phyloP scores from a whole-genome alignment of 805 yeast genomes.

The Teunomyces kruisii region DNA sequence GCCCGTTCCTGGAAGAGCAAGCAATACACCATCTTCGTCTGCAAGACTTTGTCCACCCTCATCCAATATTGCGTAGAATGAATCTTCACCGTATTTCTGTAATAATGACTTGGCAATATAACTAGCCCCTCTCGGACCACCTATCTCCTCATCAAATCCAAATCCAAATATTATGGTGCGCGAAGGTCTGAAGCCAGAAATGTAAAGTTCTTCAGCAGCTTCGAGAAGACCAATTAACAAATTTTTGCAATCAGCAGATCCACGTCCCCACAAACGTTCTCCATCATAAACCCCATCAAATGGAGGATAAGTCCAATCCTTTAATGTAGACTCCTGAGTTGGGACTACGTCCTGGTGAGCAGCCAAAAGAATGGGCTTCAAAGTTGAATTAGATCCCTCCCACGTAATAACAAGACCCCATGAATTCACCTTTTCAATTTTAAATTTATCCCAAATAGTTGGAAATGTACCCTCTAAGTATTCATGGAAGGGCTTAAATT shows the following conservation, averaged over 20 bases:
- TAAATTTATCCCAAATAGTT: slow-evolving; percentile 11
- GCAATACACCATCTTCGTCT: slow-evolving; percentile 14
- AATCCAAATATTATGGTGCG: slow-evolving; percentile 15
- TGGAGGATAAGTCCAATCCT: slow-evolving; percentile 37
- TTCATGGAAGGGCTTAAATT: slow-evolving; percentile 17
- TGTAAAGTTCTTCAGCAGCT: slow-evolving; percentile 13
- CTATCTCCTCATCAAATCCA: slow-evolving; percentile 19
- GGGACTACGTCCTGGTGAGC: slow-evolving; percentile 29
- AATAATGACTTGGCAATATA: slow-evolving; percentile 8
- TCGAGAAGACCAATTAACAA: slow-evolving; percentile 22
- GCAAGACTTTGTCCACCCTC: slow-evolving; percentile 19
- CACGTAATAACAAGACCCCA: slow-evolving; percentile 23
- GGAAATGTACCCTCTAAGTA: slow-evolving; percentile 19
- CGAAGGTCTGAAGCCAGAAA: slow-evolving; percentile 12
- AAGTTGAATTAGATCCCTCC: slow-evolving; percentile 15
- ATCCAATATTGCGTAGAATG: slow-evolving; percentile 16
- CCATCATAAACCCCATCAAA: slow-evolving; percentile 40
- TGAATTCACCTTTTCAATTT: slow-evolving; percentile 15
- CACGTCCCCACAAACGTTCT: slow-evolving; percentile 38
- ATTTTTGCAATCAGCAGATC: slow-evolving; percentile 37
- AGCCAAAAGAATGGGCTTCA: slow-evolving; percentile 21
- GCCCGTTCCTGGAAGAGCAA: slow-evolving; percentile 20
- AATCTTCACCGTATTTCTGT: slow-evolving; percentile 13
- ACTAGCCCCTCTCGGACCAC: slow-evolving; percentile 14
- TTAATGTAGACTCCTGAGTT: slow-evolving; percentile 17